These are phyloP conservation scores for Sporobolomyces roseus DNA, from an alignment of 768 basidiomycete genomes.

Conservation along the genomic window DNA sequence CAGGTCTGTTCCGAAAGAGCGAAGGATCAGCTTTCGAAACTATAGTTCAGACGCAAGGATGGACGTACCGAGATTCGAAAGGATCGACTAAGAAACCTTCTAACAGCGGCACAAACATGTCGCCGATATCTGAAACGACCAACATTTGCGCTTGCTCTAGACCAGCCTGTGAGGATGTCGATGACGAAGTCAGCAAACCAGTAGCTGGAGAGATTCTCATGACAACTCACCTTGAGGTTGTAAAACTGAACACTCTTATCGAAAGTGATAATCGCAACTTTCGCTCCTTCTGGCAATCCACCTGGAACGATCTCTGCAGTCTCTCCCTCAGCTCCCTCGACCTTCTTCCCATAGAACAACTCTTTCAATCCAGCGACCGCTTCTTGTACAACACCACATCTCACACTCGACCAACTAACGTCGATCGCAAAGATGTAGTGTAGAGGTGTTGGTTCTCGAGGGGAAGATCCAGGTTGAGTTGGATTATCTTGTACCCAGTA, in stretches of 20 bases:
- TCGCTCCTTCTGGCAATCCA: constrained; percentile 44
- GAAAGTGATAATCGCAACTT: constrained; percentile 75
- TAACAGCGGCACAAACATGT: constrained; percentile 76
- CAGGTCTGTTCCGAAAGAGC: constrained; percentile 52
- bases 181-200: too few species aligned
- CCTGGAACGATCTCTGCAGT: not conserved
- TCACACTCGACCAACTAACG: constrained; percentile 65
- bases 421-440: constrained; percentile 84
- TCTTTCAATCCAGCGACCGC: constrained; percentile 63
- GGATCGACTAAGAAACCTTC: constrained; percentile 74
- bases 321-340: constrained; percentile 40
- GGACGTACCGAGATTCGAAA: constrained; percentile 61
- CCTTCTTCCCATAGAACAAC: constrained; percentile 58
- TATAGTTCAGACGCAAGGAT: too few species aligned
- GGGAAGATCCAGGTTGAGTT: constrained; percentile 43
- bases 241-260: constrained; percentile 80
- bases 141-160: constrained; percentile 61
- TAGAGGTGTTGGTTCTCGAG: constrained; percentile 62
- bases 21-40: not conserved
- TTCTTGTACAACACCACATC: constrained; percentile 65
- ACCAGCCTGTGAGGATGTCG: constrained; percentile 51
- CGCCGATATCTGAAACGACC: constrained; percentile 83
- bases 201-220: too few species aligned
- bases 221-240: constrained; percentile 62
- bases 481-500: constrained; percentile 68